Percentiles rank a stretch among this genome's conserved stretches.
These are phyloP conservation scores for Hydrangea macrophylla DNA, from an alignment of 148 eudicot genomes.

Conservation along the genomic window DNA sequence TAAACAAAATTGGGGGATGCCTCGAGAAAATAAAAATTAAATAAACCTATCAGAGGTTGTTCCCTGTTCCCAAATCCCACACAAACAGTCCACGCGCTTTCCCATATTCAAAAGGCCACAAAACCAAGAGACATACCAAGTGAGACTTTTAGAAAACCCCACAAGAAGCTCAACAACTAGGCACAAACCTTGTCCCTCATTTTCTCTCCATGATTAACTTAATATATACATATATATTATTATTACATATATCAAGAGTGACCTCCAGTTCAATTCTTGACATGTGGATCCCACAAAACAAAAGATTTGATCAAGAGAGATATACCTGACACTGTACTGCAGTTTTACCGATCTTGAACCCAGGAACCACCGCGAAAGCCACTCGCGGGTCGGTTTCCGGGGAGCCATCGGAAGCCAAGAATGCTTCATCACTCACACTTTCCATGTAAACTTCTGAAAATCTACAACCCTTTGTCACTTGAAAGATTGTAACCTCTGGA, in stretches of 20 bases:
- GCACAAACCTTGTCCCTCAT: too few relatives aligned
- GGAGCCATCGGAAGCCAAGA: constrained; percentile 13
- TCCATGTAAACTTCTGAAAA: too few relatives aligned
- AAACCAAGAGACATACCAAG: constrained; percentile 13
- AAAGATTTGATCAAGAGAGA: constrained; percentile 33
- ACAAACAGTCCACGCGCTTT: constrained; percentile 28
- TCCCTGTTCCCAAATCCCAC: too few relatives aligned
- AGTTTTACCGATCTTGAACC: too few relatives aligned
- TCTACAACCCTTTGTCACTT: constrained; percentile 38
- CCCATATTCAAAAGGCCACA: constrained; percentile 14
- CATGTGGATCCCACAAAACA: neutral
- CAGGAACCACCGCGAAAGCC: constrained; percentile 69
- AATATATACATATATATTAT: neutral
- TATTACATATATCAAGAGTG: neutral
- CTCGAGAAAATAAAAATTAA: too few relatives aligned
- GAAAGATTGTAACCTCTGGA: constrained; percentile 49
- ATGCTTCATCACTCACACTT: constrained; percentile 60
- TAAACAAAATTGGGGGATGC: too few relatives aligned
- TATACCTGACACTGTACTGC: too few relatives aligned
- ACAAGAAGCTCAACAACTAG: too few relatives aligned
- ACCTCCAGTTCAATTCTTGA: constrained; percentile 12
- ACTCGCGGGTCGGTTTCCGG: constrained; percentile 40
- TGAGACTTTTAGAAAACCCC: constrained; percentile 19
- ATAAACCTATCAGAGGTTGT: too few relatives aligned
- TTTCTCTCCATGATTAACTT: too few relatives aligned